Conservation (phyloP, 805 yeast species). For the Cyberlindnera lachancei region DNA sequence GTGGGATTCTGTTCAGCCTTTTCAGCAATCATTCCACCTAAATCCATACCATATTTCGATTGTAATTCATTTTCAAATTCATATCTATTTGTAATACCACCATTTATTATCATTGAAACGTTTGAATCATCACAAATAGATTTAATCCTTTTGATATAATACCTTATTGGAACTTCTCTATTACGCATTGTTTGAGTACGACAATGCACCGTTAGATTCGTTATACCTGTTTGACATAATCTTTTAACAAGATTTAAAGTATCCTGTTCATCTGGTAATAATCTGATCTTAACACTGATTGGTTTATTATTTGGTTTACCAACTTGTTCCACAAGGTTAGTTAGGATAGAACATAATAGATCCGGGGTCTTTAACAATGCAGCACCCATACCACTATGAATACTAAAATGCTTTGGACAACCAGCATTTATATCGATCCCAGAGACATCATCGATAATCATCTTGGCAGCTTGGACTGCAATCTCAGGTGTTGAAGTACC, state of each 20-base stretch:
- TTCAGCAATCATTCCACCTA: conserved; percentile 94
- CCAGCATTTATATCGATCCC: conserved; percentile 95
- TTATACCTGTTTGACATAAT: conserved; percentile 69
- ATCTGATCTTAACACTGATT: conserved; percentile 84
- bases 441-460: conserved; percentile 78
- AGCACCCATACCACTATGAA: conserved; percentile 98
- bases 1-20: conserved; percentile 85
- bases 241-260: conserved; percentile 53
- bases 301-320: conserved; percentile 74
- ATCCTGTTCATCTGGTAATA: conserved; percentile 55
- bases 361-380: conserved; percentile 83
- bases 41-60: conserved; percentile 41
- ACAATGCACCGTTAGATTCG: conserved; percentile 86
- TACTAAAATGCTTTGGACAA: conserved; percentile 92
- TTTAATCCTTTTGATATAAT: conserved; percentile 55
- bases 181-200: conserved; percentile 85
- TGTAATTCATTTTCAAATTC: conserved; percentile 53
- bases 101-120: conserved; percentile 77
- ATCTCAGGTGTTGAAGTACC: conserved; percentile 80
- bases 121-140: conserved; percentile 51
- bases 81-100: conserved; percentile 49
- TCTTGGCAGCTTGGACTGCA: conserved; percentile 82
- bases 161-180: conserved; percentile 73
- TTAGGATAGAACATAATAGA: conserved; percentile 58
- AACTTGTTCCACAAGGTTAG: conserved; percentile 63